Evolutionary conservation across 495 filamentous ascomycete species (phyloP), one percentile per base, ranked within the genome.

Genomic region (Penicillium egyptiacum): DNA sequence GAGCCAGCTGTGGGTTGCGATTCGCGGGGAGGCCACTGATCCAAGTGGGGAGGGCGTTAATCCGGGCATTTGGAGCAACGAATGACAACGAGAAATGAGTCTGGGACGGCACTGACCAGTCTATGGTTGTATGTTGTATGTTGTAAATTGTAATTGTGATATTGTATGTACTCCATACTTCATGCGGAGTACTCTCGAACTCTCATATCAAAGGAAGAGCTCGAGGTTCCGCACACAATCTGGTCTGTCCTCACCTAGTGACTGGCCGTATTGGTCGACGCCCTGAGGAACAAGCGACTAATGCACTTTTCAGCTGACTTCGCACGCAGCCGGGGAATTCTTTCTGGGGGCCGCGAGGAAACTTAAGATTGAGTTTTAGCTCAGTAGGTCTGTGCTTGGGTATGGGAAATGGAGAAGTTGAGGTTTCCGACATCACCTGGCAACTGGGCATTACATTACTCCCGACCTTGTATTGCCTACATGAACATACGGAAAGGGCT

Each of bases 251-350:
- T 61, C 51, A 53, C 49, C 26, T 53, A 45, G 39, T 46, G 28
- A 63, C 47, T 68, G 65, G 65, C 20, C 57, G 33, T 14, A 65
- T 47, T 68, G 65, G 65, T 30, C 55, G 45, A 56, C 42, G 41
- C 19, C 39, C 60, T 66, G 66, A 69, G 66, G 66, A 67, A 69
- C 66, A 35, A 64, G 55, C 60, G 55, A 56, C 64, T 67, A 69
- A 67, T 69, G 66, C 64, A 63, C 52, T 53, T 10, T 60, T 69
- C 66, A 69, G 66, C 66, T 67, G 61, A 60, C 55, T 53, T 26
- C 43, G 56, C 53, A 40, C 47, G n/a, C 42, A 25, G 22, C 53
- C 33, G 42, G 28, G 53, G 22, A 47, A 39, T 35, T 42, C 4
- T 2, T 22, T 16, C 40, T 45, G 39, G 19, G 19, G 6, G 28